Evolutionary conservation across 78 protist species (phyloP).

Genomic region (Guillardia theta): DNA sequence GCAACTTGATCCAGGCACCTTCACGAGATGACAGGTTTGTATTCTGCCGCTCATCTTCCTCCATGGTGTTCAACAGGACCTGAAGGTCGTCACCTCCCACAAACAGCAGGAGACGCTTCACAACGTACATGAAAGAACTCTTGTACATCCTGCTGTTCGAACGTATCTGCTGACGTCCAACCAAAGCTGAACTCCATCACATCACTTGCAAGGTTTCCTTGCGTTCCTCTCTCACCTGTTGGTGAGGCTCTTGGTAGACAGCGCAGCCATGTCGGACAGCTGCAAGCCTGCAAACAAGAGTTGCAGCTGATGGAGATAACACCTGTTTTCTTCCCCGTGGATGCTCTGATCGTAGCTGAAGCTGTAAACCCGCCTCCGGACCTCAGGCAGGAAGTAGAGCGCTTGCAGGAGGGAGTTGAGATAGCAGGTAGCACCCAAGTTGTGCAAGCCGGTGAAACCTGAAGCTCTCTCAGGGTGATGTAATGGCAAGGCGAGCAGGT

Average conservation of each 20-base stretch:
- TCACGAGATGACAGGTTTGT: too few species aligned
- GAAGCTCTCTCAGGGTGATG: not conserved
- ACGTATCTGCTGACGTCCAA: not conserved
- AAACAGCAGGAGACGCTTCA: too few species aligned
- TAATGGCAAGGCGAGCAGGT: too few species aligned
- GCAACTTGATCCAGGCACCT: too few species aligned
- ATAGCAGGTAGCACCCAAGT: constrained; percentile 81
- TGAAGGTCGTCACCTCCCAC: too few species aligned
- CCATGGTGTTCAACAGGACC: too few species aligned
- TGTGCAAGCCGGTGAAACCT: constrained; percentile 56
- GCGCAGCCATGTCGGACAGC: not conserved
- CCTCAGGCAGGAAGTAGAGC: constrained; percentile 68
- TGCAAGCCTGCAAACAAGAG: not conserved
- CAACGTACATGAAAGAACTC: constrained; percentile 46
- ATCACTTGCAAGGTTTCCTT: too few species aligned
- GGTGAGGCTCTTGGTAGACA: not conserved
- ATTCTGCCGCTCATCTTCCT: too few species aligned
- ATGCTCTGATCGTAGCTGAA: not conserved
- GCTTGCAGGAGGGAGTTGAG: constrained; percentile 78
- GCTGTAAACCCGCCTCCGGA: constrained; percentile 44
- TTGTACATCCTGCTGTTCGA: constrained; percentile 57
- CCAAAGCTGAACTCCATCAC: too few species aligned
- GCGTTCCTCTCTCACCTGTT: too few species aligned
- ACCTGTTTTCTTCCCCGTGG: not conserved
- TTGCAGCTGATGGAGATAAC: not conserved